Evolutionary conservation across 257 asterid species (phyloP).

Genomic region (Solanum tarapatanum): DNA sequence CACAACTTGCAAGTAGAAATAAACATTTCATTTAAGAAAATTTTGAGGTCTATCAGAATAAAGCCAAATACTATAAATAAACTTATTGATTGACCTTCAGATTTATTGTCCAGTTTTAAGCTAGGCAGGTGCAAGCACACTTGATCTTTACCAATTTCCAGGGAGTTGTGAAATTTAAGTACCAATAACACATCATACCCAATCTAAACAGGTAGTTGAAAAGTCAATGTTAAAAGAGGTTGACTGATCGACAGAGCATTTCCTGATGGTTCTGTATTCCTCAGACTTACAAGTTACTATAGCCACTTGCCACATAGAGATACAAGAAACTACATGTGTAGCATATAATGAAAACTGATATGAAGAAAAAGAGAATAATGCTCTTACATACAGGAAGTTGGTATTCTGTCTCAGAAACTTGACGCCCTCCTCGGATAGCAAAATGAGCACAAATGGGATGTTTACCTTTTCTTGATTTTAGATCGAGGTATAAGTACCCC

Average conservation of each 20-base stretch:
- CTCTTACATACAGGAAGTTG: slow-evolving; percentile 81
- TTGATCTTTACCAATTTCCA: not conserved
- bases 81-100: not conserved
- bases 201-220: not conserved
- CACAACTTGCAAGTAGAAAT: not conserved
- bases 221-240: not conserved
- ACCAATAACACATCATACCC: not conserved
- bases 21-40: not conserved
- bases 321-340: not conserved
- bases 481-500: slow-evolving; percentile 87
- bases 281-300: not conserved
- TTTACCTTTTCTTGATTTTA: slow-evolving; percentile 77
- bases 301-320: not conserved
- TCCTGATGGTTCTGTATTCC: not conserved
- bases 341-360: not conserved
- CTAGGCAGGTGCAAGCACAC: not conserved
- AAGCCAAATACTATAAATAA: not conserved
- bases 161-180: not conserved
- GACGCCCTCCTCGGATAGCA: slow-evolving; percentile 94
- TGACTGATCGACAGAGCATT: not conserved
- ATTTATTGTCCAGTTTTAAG: not conserved
- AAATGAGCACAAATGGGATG: slow-evolving; percentile 94
- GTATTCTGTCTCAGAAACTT: slow-evolving; percentile 70
- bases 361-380: slow-evolving; percentile 1
- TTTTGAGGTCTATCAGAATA: not conserved